Evolutionary conservation across 2,329 filamentous ascomycete species (phyloP).

Genomic region (Keithomyces neogunnii): DNA sequence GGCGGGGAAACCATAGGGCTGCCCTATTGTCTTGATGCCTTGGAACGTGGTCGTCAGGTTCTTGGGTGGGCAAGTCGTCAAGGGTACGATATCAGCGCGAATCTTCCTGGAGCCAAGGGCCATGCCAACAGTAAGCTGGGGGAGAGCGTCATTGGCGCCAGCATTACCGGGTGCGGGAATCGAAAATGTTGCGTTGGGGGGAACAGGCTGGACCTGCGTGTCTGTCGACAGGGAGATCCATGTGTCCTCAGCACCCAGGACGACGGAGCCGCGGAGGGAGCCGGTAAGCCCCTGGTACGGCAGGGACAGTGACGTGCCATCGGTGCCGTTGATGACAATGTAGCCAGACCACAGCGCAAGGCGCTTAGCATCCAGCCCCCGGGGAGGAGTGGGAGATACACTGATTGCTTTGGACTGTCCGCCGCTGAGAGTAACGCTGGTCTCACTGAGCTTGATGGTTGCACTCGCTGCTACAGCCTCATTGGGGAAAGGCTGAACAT

Average conservation of each 20-base stretch:
- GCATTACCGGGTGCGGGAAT: slow-evolving; percentile 32
- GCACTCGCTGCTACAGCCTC: slow-evolving; percentile 33
- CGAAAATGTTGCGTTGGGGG: slow-evolving; percentile 29
- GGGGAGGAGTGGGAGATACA: slow-evolving; percentile 5
- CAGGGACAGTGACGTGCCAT: slow-evolving; percentile 27
- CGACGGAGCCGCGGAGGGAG: slow-evolving; percentile 21
- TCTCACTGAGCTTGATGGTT: slow-evolving; percentile 12
- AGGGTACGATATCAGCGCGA: slow-evolving; percentile 35
- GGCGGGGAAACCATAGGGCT: slow-evolving; percentile 32
- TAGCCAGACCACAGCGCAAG: slow-evolving; percentile 11
- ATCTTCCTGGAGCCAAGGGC: slow-evolving; percentile 37
- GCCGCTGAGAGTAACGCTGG: slow-evolving; percentile 4
- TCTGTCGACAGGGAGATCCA: slow-evolving; percentile 27
- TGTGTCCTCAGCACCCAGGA: slow-evolving; percentile 15
- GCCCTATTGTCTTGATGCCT: slow-evolving; percentile 33
- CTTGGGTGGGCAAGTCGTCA: slow-evolving; percentile 20
- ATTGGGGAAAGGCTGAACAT: slow-evolving; percentile 36
- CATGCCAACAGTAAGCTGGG: slow-evolving; percentile 31
- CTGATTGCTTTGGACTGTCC: slow-evolving; percentile 6
- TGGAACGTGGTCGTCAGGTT: slow-evolving; percentile 20
- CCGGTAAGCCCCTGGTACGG: slow-evolving; percentile 33
- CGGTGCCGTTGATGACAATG: slow-evolving; percentile 23
- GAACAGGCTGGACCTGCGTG: slow-evolving; percentile 14
- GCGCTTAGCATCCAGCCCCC: slow-evolving; percentile 5
- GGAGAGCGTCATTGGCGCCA: slow-evolving; percentile 23